Evolutionary conservation across 345 rosid species (phyloP).

Genomic region (Gossypium ekmanianum): DNA sequence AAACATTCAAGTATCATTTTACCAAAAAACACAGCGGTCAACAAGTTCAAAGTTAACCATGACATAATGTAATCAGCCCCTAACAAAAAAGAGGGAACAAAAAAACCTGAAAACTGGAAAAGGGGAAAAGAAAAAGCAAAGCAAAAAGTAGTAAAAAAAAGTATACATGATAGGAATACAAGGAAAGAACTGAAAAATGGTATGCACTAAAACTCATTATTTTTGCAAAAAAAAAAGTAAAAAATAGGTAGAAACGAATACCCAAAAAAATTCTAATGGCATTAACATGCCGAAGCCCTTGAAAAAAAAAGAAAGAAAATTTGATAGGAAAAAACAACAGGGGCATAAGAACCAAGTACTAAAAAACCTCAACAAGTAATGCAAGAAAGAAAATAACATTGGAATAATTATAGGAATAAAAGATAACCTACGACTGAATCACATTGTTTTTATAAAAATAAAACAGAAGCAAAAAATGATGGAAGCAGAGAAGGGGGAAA

Average conservation of each 20-base stretch:
- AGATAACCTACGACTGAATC: neutral
- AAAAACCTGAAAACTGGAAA: neutral
- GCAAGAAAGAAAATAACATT: neutral
- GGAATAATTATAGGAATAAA: too few relatives aligned
- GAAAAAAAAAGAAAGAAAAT: too few relatives aligned
- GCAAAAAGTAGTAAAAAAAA: slow-evolving; percentile 6
- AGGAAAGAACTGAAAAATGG: neutral
- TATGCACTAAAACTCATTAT: too few relatives aligned
- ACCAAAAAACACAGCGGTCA: slow-evolving; percentile 10
- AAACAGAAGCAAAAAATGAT: neutral
- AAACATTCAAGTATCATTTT: neutral
- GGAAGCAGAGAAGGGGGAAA: neutral
- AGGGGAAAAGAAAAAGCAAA: neutral
- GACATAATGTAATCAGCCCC: neutral
- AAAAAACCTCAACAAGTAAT: neutral
- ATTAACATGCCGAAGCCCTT: too few relatives aligned
- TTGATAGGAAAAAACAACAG: too few relatives aligned
- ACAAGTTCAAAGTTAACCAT: neutral
- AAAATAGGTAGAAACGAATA: neutral
- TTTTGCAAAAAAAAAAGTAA: neutral
- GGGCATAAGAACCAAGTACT: neutral
- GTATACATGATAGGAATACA: neutral
- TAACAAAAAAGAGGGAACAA: neutral
- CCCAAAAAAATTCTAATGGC: too few relatives aligned
- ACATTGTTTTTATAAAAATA: neutral